Base-by-base conservation (phyloP, 2,329 filamentous ascomycete species). In the Immersiporthe knoxdaviesiana region DNA sequence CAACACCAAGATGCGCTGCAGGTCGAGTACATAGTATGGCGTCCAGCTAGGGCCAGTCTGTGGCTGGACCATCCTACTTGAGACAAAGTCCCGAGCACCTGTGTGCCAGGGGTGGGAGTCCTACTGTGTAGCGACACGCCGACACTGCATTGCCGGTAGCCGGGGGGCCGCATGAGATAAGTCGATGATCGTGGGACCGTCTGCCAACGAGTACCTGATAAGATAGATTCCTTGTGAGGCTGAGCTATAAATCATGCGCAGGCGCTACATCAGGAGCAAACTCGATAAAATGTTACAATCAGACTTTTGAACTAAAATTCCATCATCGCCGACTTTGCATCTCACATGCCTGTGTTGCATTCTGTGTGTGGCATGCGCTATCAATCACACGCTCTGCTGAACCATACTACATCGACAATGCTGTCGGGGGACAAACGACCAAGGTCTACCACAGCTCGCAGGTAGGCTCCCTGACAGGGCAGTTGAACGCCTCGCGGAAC, bases 401-500 rank as follows among this genome's bases (percentile, higher is more conserved):
- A 60, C 24, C 32, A 37, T 18, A 24, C 18, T 11, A 21, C 12
- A 39, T 39, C 18, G 35, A 24, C 7, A 35, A 56, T 56, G 14
- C 24, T 30, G 52, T 30, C 14, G 27, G 14, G 12, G 8, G 14
- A 30, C 7, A 2, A 2, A 30, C 27, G 2, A 18, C 24, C 27
- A 30, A 4, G 14, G 0, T 24, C 68, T 71, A 93, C 90, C 90
- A 92, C 68, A 93, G 79, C 78, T 92, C 87, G 77, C 90, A 93
- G 41, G 84, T 86, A 0, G 90, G 90, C 76, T 91, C 84, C 80
- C 88, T 90, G 2, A 80, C 81, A 21, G 86, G 83, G 75, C 91
- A 93, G 61, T 86, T 81, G 77, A 92, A 93, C 12, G 87, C 88
- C 76, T 91, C 86, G 69, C 83, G 85, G 75, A 93, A 93, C 24